phyloP scores from a whole-genome alignment of 164 flowering plant species.

The Liquidambar formosana region DNA sequence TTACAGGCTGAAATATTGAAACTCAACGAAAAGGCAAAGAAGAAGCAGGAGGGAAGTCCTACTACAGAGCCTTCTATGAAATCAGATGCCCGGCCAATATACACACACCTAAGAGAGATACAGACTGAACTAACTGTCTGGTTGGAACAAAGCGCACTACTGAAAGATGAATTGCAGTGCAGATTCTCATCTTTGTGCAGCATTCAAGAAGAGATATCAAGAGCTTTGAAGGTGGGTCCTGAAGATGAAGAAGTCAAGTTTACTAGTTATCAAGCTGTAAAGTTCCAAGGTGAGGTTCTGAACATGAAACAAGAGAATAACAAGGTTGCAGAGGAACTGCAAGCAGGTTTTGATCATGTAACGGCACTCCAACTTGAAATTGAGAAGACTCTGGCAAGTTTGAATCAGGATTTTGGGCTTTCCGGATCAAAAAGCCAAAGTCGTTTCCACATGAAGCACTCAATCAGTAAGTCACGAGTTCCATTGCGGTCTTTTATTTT shows the following conservation, averaged over 20 bases:
- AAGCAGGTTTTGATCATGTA: constrained; percentile 68
- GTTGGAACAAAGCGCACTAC: constrained; percentile 50
- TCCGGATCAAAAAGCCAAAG: constrained; percentile 34
- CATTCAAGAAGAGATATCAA: constrained; percentile 63
- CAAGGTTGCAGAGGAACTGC: constrained; percentile 76
- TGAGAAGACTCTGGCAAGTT: constrained; percentile 48
- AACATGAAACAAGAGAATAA: constrained; percentile 94
- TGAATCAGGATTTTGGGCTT: constrained; percentile 49
- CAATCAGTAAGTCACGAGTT: constrained; percentile 35
- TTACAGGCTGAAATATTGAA: constrained; percentile 44
- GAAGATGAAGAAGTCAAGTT: constrained; percentile 48
- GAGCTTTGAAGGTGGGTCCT: constrained; percentile 43
- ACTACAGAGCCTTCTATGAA: constrained; percentile 21
- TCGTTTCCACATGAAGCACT: constrained; percentile 14
- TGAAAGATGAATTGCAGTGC: constrained; percentile 58
- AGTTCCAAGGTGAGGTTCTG: constrained; percentile 82
- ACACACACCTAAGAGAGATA: constrained; percentile 61
- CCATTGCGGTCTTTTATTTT: constrained; percentile 76
- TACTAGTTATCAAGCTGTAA: constrained; percentile 74
- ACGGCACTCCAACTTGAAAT: constrained; percentile 50
- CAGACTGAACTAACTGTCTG: constrained; percentile 61
- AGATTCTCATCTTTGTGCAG: constrained; percentile 56
- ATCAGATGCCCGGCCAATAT: constrained; percentile 59
- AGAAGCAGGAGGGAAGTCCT: constrained; percentile 35
- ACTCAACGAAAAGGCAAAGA: constrained; percentile 32